phyloP scores from a whole-genome alignment of 2,329 filamentous ascomycete genomes.

The Pseudocercospora eumusae region DNA sequence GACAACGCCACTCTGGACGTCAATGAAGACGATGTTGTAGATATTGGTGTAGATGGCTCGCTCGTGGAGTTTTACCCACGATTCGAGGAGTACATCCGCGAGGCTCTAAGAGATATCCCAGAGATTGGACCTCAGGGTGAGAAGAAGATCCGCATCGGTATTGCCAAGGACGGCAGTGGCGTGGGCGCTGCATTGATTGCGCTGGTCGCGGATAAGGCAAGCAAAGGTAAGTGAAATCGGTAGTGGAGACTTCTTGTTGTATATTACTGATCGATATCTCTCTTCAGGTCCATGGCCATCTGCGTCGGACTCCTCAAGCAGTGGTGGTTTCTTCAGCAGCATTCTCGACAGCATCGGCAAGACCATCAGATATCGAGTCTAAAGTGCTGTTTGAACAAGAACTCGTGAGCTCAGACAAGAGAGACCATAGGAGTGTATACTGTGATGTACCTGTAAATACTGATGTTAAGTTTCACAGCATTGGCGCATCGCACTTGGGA shows the following conservation, averaged over 20 bases:
- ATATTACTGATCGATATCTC: neutral
- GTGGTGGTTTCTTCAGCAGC: conserved; percentile 22
- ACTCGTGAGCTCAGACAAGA: neutral
- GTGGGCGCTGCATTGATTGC: conserved; percentile 96
- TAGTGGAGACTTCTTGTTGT: neutral
- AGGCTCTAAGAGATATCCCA: conserved; percentile 74
- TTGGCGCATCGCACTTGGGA: neutral
- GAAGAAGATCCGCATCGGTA: conserved; percentile 85
- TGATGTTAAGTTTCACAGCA: neutral
- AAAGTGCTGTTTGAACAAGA: conserved; percentile 6
- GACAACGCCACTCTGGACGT: conserved; percentile 37
- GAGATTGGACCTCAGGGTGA: conserved; percentile 77
- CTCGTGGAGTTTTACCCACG: conserved; percentile 94
- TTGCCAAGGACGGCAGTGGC: conserved; percentile 94
- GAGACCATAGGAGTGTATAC: neutral
- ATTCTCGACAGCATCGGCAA: conserved; percentile 28
- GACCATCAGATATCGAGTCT: conserved; percentile 27
- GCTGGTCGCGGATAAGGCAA: conserved; percentile 71
- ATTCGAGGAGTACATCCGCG: conserved; percentile 84
- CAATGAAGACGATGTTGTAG: conserved; percentile 68
- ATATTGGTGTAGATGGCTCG: conserved; percentile 92
- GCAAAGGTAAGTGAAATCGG: conserved; percentile 31
- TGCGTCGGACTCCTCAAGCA: conserved; percentile 13
- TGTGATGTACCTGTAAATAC: conserved; percentile 4
- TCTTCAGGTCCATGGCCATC: conserved; percentile 7